phyloP scores from a whole-genome alignment of 768 basidiomycete genomes.

The Pilatotrama ljubarskyi region DNA sequence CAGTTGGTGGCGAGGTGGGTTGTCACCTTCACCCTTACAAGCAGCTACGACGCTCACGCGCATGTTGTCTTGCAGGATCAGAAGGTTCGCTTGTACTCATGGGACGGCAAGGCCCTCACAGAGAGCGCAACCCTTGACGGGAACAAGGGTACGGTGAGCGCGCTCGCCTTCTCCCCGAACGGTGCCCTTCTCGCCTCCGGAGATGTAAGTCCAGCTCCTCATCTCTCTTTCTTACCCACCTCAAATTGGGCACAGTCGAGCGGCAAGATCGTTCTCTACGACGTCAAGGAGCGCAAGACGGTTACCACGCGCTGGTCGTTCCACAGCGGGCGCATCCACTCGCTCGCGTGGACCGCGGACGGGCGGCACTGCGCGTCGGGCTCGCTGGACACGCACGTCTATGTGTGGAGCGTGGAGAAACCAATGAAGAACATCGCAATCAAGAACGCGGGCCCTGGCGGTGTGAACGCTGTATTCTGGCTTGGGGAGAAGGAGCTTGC shows the following conservation, averaged over 20 bases:
- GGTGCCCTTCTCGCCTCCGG: slow-evolving; percentile 76
- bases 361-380: slow-evolving; percentile 81
- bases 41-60: neutral
- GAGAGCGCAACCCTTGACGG: slow-evolving; percentile 61
- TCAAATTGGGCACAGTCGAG: slow-evolving; percentile 51
- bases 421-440: slow-evolving; percentile 76
- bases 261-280: slow-evolving; percentile 80
- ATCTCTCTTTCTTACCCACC: neutral
- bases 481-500: slow-evolving; percentile 57
- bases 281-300: slow-evolving; percentile 64
- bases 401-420: slow-evolving; percentile 77
- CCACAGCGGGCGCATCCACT: slow-evolving; percentile 80
- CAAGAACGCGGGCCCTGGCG: slow-evolving; percentile 84
- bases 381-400: slow-evolving; percentile 91
- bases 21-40: no score
- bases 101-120: slow-evolving; percentile 64
- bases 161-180: slow-evolving; percentile 79
- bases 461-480: slow-evolving; percentile 84
- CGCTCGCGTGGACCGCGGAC: slow-evolving; percentile 75
- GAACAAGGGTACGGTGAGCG: slow-evolving; percentile 69
- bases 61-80: slow-evolving; percentile 50
- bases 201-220: slow-evolving; percentile 64
- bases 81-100: slow-evolving; percentile 72
- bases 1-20: slow-evolving; percentile 75
- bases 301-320: slow-evolving; percentile 81